Percentiles rank a stretch among this genome's conserved stretches.
These are phyloP conservation scores for Phytophthora sp. DNA, from an alignment of 352 stramenopile species.

Conservation along the genomic window DNA sequence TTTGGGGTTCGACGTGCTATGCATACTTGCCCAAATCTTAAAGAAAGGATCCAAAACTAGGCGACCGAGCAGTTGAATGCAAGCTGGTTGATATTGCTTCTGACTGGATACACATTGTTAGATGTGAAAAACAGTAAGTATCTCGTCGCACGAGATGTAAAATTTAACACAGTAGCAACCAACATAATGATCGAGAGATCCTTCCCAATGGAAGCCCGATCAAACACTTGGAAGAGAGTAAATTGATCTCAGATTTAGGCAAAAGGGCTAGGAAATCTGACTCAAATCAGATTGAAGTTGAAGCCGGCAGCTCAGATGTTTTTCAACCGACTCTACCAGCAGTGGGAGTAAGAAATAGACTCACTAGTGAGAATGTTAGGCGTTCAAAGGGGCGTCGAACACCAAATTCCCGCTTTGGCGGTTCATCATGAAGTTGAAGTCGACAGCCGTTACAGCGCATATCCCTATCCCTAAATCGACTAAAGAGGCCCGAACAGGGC, in stretches of 20 bases:
- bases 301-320: no score
- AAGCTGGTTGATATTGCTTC: background rate
- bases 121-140: conserved; percentile 14
- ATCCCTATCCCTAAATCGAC: conserved; percentile 4
- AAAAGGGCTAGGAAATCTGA: background rate
- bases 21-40: conserved; percentile 13
- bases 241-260: background rate
- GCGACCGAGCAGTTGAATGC: conserved; percentile 4
- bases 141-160: conserved; percentile 10
- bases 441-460: background rate
- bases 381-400: background rate
- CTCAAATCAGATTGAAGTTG: no score
- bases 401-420: background rate
- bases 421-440: no score
- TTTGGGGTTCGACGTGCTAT: background rate
- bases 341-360: no score
- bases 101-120: conserved; percentile 1
- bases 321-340: no score
- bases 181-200: conserved; percentile 1
- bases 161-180: background rate
- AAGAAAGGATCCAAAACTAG: conserved; percentile 1
- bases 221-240: background rate
- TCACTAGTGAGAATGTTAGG: no score
- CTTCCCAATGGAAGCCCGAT: background rate
- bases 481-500: background rate